Percentiles rank a stretch among this genome's conserved stretches.
These are phyloP conservation scores for Termitomyces sp. DNA, from an alignment of 768 basidiomycete genomes.

Conservation along the genomic window DNA sequence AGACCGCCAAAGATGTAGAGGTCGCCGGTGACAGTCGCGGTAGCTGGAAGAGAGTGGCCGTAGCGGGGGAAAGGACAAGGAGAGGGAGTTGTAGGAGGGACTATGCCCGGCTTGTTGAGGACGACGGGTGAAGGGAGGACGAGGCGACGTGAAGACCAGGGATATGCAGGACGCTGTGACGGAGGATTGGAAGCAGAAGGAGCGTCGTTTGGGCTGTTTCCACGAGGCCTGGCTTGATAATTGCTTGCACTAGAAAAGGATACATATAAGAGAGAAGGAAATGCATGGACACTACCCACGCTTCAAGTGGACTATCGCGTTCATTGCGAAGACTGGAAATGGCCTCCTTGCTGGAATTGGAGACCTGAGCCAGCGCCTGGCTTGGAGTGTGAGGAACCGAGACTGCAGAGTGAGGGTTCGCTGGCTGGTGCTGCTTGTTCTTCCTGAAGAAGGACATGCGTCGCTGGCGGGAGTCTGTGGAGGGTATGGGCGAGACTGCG, in stretches of 20 bases:
- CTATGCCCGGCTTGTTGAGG: slow-evolving; percentile 60
- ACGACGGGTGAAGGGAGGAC: slow-evolving; percentile 63
- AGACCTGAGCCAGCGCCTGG: slow-evolving; percentile 63
- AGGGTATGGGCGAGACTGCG: background rate
- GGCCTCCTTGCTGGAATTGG: slow-evolving; percentile 28
- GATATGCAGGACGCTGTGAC: slow-evolving; percentile 58
- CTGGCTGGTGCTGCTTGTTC: slow-evolving; percentile 69
- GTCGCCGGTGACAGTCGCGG: slow-evolving; percentile 76
- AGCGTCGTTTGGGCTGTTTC: slow-evolving; percentile 11
- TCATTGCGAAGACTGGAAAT: slow-evolving; percentile 10
- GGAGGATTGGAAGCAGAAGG: slow-evolving; percentile 13
- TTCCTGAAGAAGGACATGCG: slow-evolving; percentile 95
- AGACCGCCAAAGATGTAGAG: slow-evolving; percentile 97
- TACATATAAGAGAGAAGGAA: background rate
- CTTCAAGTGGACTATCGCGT: slow-evolving; percentile 24
- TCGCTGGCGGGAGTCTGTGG: slow-evolving; percentile 28
- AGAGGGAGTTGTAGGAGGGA: slow-evolving; percentile 64
- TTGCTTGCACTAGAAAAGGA: slow-evolving; percentile 1
- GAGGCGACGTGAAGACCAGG: slow-evolving; percentile 80
- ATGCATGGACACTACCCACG: slow-evolving; percentile 26
- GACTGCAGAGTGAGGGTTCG: slow-evolving; percentile 43
- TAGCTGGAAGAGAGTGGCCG: slow-evolving; percentile 86
- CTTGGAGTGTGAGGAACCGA: slow-evolving; percentile 61
- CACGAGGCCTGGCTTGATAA: slow-evolving; percentile 17
- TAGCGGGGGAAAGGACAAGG: slow-evolving; percentile 95